A percentile compares a stretch with the other conserved stretches of the same genome.
phyloP scores from a whole-genome alignment of 192 early-diverging fungal genomes.

The Backusella australiensis region DNA sequence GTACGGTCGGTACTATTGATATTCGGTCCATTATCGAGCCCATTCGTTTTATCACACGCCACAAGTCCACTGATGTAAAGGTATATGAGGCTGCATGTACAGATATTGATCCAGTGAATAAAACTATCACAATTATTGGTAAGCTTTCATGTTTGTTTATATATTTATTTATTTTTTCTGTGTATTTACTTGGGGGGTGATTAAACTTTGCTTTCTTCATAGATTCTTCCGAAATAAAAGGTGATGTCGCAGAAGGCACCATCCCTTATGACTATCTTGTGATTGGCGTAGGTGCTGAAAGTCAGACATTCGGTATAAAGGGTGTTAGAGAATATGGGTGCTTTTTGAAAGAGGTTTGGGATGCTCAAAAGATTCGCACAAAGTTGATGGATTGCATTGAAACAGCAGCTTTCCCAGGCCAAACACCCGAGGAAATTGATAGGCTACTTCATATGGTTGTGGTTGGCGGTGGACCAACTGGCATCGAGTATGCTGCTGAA shows the following conservation, averaged over 20 bases:
- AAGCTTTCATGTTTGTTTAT: conserved; percentile 1
- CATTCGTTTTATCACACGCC: conserved; percentile 81
- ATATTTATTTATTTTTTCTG: background rate
- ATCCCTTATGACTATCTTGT: conserved; percentile 79
- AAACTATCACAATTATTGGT: conserved; percentile 79
- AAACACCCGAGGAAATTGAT: conserved; percentile 68
- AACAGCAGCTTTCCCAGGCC: conserved; percentile 69
- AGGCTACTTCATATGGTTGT: conserved; percentile 79
- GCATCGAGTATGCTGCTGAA: conserved; percentile 76
- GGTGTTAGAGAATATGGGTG: conserved; percentile 74
- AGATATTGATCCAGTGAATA: conserved; percentile 78
- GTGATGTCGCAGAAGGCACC: conserved; percentile 49
- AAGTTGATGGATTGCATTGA: conserved; percentile 76
- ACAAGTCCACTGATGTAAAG: conserved; percentile 81
- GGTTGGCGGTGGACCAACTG: conserved; percentile 66
- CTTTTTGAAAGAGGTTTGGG: conserved; percentile 77
- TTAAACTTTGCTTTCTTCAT: background rate
- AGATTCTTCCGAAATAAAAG: conserved; percentile 73
- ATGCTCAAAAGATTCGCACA: conserved; percentile 77
- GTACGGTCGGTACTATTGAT: conserved; percentile 89
- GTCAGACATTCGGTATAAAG: conserved; percentile 78
- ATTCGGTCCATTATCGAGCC: conserved; percentile 85
- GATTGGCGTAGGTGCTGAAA: conserved; percentile 73
- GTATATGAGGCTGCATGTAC: conserved; percentile 91
- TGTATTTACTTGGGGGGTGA: background rate